phyloP scores from a whole-genome alignment of 78 protist genomes.

The Dictyostelium intermedium region DNA sequence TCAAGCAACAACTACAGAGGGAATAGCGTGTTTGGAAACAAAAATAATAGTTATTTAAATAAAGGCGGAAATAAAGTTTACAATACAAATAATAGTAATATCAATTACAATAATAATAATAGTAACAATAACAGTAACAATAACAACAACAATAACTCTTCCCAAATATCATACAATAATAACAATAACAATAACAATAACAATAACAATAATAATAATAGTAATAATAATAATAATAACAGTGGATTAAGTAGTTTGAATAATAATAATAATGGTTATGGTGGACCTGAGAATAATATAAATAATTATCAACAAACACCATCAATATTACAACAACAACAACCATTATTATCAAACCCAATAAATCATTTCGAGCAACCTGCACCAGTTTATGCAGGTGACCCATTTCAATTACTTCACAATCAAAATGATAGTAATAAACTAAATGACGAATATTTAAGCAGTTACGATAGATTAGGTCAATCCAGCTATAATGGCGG shows the following conservation, averaged over 20 bases:
- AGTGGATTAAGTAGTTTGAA: not conserved
- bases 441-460: not conserved
- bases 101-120: not conserved
- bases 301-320: slow-evolving; percentile 1
- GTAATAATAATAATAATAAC: not conserved
- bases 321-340: not conserved
- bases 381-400: not conserved
- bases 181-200: not conserved
- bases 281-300: not conserved
- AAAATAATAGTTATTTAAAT: not conserved
- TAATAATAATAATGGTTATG: not conserved
- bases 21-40: not conserved
- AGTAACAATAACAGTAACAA: not conserved
- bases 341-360: not conserved
- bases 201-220: not conserved
- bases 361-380: not conserved
- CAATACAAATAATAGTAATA: not conserved
- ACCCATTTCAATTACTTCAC: not conserved
- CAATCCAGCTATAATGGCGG: not conserved
- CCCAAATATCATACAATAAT: not conserved
- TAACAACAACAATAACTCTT: not conserved
- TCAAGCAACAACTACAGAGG: not conserved
- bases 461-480: not conserved
- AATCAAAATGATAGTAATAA: not conserved
- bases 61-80: not conserved